Evolutionary conservation across 441 rosid species (phyloP), one percentile per base, ranked within the genome.

Genomic region (Adansonia grandidieri): DNA sequence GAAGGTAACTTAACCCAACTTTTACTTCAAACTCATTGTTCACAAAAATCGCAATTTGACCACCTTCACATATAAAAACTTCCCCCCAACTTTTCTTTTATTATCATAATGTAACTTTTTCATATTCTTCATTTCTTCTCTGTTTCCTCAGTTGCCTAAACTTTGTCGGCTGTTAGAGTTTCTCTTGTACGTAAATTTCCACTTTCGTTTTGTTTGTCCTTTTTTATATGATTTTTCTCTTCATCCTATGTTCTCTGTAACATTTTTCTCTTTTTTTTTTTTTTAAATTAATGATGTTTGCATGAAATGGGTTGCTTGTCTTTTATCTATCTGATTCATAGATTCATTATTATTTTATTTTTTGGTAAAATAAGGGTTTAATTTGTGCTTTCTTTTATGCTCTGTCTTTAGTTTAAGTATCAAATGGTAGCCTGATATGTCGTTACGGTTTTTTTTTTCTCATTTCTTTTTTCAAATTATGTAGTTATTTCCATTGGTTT

Each of bases 191-290:
- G 50, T 77, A 42, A 14, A 9, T 15, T 57, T 50, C 51, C 61
- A 45, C 44, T 14, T 4, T 44, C 13, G 9, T 17, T 19, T 51
- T 48, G 40, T 42, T 61, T 75, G 9, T 19, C 44, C 17, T 60
- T 4, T 61, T 47, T 47, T 42, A 3, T 9, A 53, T 56, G 11
- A 56, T 40, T 74, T 4, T 64, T 66, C 24, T 58, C 75, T 79
- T 72, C 77, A 84, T 84, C 86, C 45, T 70, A 68, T 74, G 66
- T 58, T 60, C 11, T 24, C 4, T 57, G 45, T 9, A 50, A 50
- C 22, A 0, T 13, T 13, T 14, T 22, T 4, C 13, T 37, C 42
- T 37, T 22, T 42, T 42, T n/a, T 70, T 4, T 28, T 0, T 28
- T 22, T 32, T 63, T 2, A 50, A 11, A 67, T 28, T 70, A 62